Base-by-base conservation (phyloP, 805 yeast species). In the Cyberlindnera veronae region DNA sequence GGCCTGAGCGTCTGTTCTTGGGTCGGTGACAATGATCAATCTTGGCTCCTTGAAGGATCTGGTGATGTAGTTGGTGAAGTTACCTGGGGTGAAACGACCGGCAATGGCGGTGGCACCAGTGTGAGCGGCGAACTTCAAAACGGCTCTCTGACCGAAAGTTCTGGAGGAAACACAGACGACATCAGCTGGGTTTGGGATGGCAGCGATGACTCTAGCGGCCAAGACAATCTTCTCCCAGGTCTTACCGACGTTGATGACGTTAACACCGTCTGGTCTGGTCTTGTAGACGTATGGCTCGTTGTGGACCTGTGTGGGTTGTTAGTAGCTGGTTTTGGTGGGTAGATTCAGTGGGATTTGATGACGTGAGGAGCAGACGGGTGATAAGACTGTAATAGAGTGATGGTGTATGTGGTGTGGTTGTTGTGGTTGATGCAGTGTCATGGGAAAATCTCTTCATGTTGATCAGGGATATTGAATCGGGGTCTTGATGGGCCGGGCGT, bases 31-130 rank as follows among this genome's bases (percentile, higher is more conserved):
- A 64, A 93, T 79, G 71, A 93, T 89, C 71, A 93, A 84, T 80
- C 99, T 88, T 82, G 99, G 99, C 81, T 93, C 99, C 80, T 91
- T 93, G 96, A 93, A 93, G 63, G 97, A 88, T 78, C 97, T 91
- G 76, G 99, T 93, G 81, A 91, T 93, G 81, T 93, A 93, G 81
- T 93, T 93, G 72, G 99, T 93, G 93, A 93, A 93, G 79, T 85
- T 83, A 87, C 99, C 99, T 77, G 99, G 99, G 65, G 99, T 93
- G 86, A 93, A 93, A 81, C 99, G 89, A 77, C 99, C 99, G 64
- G 99, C 99, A 77, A 93, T 91, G 71, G 99, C 90, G 62, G 98
- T 91, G 61, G 99, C 96, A 75, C 98, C 98, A 64, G 98, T 90
- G 90, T 93, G 98, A 64, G 96, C 87, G 69, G 99, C 97, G 69